Evolutionary conservation across 164 flowering plant species (phyloP), one percentile per base, ranked within the genome.

Genomic region (Dillenia suffruticosa): DNA sequence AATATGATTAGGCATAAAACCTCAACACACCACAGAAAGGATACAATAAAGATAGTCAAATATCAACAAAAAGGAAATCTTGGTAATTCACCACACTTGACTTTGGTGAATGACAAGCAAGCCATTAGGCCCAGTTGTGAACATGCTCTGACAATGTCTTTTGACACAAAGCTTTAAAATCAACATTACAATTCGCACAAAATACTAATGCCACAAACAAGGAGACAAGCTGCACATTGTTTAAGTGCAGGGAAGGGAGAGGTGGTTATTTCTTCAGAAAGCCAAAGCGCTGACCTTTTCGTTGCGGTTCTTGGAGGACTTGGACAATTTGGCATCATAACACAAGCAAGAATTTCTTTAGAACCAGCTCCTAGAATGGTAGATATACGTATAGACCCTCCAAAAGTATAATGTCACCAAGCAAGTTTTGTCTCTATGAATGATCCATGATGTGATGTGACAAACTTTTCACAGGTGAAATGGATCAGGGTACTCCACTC

Each of bases 321-420:
- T 3, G 95, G 98, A 52, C 98, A 93, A 70, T 90, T 93, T 62
- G 98, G 98, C 48, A 81, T 93, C 77, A 90, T 93, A 58, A 89
- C 98, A 45, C 67, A 77, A 45, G 98, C 97, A 4, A 76, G 80
- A 77, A 90, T 93, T 48, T 75, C 89, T 43, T 89, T 93, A 9
- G 92, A 76, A 72, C 85, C 84, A 51, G 96, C 98, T 49, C 88
- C 90, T 22, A 72, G 67, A 60, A 85, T 68, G 97, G 98, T 89
- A 80, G 44, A 43, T n/a, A 63, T 59, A 46, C 47, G 51, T 58
- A 57, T 24, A 49, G 32, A 62, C 45, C 17, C 47, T 24, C 61
- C 59, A 10, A 9, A 44, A 45, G 12, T n/a, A 32, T 32, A 5
- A 14, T 49, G 57, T 15, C 32, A 49, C 9, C 47, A 19, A 32